phyloP scores from a whole-genome alignment of 306 rosid genomes.

The Vigna mungo region DNA sequence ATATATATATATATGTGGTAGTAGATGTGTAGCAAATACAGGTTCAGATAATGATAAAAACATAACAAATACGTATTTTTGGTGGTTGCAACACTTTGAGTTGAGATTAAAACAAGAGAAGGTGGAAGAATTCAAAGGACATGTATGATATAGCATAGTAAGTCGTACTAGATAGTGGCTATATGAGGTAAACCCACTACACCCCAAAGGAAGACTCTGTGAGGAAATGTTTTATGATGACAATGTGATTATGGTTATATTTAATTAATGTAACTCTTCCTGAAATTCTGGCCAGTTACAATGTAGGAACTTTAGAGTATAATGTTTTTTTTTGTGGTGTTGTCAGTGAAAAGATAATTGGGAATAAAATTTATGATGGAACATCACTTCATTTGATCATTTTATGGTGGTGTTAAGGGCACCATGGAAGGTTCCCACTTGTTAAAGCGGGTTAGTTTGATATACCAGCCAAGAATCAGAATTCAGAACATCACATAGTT shows the following conservation, averaged over 20 bases:
- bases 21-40: slow-evolving; percentile 34
- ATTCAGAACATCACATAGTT: slow-evolving; percentile 16
- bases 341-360: neutral
- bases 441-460: neutral
- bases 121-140: slow-evolving; percentile 25
- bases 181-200: slow-evolving; percentile 38
- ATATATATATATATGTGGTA: slow-evolving; percentile 2
- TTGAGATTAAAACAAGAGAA: slow-evolving; percentile 13
- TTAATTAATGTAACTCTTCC: neutral
- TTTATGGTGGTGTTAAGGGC: neutral
- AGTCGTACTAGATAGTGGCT: slow-evolving; percentile 20
- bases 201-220: slow-evolving; percentile 16
- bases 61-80: slow-evolving; percentile 16
- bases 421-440: slow-evolving; percentile 28
- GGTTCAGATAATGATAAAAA: slow-evolving; percentile 40
- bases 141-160: neutral
- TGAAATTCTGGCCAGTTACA: slow-evolving; percentile 39
- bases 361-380: slow-evolving; percentile 33
- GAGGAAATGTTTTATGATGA: slow-evolving; percentile 19
- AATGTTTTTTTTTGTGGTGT: slow-evolving; percentile 14
- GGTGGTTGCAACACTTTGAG: slow-evolving; percentile 3
- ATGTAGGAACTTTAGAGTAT: slow-evolving; percentile 29
- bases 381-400: slow-evolving; percentile 31
- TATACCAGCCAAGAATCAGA: slow-evolving; percentile 13
- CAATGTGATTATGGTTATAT: slow-evolving; percentile 31